Evolutionary conservation across 108 stramenopile species (phyloP).

Genomic region (Nannochloropsis gaditana): DNA sequence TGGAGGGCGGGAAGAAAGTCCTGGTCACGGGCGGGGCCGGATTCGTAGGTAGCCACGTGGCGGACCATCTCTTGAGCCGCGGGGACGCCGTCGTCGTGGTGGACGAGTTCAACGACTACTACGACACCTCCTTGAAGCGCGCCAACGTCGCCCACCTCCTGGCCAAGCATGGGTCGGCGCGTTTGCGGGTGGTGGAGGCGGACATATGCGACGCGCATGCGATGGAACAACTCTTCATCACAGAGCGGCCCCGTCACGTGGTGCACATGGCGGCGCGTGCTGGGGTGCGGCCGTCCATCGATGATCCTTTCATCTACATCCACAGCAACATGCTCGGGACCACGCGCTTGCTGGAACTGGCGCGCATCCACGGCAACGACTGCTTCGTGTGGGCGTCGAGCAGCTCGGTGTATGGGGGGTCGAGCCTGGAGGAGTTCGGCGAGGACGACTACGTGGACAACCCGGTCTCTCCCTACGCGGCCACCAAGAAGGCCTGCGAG

Average conservation of each 20-base stretch:
- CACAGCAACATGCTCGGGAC: slow-evolving; percentile 81
- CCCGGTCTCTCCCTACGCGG: slow-evolving; percentile 92
- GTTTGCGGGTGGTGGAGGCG: slow-evolving; percentile 56
- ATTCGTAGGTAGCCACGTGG: slow-evolving; percentile 82
- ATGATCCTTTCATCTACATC: slow-evolving; percentile 85
- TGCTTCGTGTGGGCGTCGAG: slow-evolving; percentile 85
- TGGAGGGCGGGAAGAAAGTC: slow-evolving; percentile 54
- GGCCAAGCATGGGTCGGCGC: slow-evolving; percentile 38
- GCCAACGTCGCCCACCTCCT: slow-evolving; percentile 66
- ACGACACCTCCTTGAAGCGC: slow-evolving; percentile 82
- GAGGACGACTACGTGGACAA: slow-evolving; percentile 81
- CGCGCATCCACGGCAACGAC: slow-evolving; percentile 60
- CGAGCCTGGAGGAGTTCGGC: slow-evolving; percentile 63
- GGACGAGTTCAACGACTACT: slow-evolving; percentile 98
- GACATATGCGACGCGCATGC: slow-evolving; percentile 86
- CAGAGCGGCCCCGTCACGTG: slow-evolving; percentile 63
- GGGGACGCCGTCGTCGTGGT: slow-evolving; percentile 92
- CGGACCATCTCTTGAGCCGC: slow-evolving; percentile 63
- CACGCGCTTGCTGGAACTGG: slow-evolving; percentile 71
- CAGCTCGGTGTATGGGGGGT: slow-evolving; percentile 82
- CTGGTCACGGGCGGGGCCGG: slow-evolving; percentile 96
- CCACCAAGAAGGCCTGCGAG: slow-evolving; percentile 85
- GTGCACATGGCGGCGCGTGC: slow-evolving; percentile 88
- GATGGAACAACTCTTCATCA: slow-evolving; percentile 70
- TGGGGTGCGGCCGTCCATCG: slow-evolving; percentile 79